phyloP scores from a whole-genome alignment of 306 rosid species.

The Castanea sativa region DNA sequence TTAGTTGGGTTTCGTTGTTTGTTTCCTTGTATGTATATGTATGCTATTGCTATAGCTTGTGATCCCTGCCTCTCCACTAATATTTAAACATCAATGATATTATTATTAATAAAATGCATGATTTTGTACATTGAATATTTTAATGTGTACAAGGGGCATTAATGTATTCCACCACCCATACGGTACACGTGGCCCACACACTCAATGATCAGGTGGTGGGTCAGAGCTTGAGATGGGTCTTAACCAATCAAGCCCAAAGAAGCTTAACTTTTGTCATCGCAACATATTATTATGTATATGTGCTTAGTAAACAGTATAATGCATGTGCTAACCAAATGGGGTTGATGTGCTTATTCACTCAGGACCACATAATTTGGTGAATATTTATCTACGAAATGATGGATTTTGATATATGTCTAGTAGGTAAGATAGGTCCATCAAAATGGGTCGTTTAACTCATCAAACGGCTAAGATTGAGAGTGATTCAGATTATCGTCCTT shows the following conservation, averaged over 20 bases:
- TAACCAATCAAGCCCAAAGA: conserved; percentile 38
- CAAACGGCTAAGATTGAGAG: conserved; percentile 40
- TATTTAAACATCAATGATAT: conserved; percentile 30
- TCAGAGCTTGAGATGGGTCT: conserved; percentile 32
- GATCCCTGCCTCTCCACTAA: conserved; percentile 24
- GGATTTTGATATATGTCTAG: conserved; percentile 17
- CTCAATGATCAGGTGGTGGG: conserved; percentile 48
- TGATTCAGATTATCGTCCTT: conserved; percentile 14
- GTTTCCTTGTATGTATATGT: conserved; percentile 34
- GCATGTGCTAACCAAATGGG: conserved; percentile 51
- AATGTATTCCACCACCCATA: conserved; percentile 32
- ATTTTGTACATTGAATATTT: conserved; percentile 27
- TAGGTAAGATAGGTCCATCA: conserved; percentile 51
- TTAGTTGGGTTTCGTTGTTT: conserved; percentile 35
- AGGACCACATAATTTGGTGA: conserved; percentile 46
- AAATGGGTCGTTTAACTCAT: conserved; percentile 24
- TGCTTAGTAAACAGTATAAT: conserved; percentile 36
- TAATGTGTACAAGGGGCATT: conserved; percentile 30
- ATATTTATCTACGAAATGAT: conserved; percentile 16
- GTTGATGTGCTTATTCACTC: conserved; percentile 20
- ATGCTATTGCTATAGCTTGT: conserved; percentile 22
- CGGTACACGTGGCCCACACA: conserved; percentile 67
- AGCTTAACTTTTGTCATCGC: conserved; percentile 25
- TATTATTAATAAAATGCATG: conserved; percentile 44
- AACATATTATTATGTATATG: conserved; percentile 21